Percentiles rank a stretch among this genome's conserved stretches.
These are phyloP conservation scores for Paraphoma chrysanthemicola DNA, from an alignment of 2,329 filamentous ascomycete species.

Conservation along the genomic window DNA sequence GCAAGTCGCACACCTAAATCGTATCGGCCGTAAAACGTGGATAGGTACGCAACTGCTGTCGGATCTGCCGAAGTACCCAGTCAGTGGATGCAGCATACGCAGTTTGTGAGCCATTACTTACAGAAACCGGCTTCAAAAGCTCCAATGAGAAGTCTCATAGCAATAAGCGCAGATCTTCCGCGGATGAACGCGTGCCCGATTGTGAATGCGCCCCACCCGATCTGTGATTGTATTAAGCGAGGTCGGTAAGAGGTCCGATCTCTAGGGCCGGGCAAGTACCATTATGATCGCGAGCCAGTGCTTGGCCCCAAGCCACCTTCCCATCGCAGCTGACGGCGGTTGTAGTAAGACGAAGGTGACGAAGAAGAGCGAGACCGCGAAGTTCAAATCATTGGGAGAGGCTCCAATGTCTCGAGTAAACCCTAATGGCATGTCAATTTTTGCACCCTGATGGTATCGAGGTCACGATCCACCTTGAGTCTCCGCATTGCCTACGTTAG, in stretches of 20 bases:
- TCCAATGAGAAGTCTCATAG: slow-evolving; percentile 44
- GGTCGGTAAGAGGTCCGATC: not conserved
- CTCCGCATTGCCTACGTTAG: slow-evolving; percentile 35
- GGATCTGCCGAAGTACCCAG: slow-evolving; percentile 39
- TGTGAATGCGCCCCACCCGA: slow-evolving; percentile 34
- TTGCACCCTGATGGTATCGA: not conserved
- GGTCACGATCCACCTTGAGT: slow-evolving; percentile 23
- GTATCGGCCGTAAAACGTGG: slow-evolving; percentile 55
- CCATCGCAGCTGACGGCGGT: slow-evolving; percentile 25
- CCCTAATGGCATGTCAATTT: slow-evolving; percentile 7
- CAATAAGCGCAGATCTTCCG: slow-evolving; percentile 22
- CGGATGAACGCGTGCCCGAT: slow-evolving; percentile 31
- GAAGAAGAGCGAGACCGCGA: slow-evolving; percentile 34
- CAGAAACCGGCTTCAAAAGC: slow-evolving; percentile 61
- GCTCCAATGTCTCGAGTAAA: slow-evolving; percentile 31
- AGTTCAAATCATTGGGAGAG: slow-evolving; percentile 29
- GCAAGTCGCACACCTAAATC: slow-evolving; percentile 54
- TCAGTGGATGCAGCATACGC: no score
- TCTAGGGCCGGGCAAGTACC: slow-evolving; percentile 2
- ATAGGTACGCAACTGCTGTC: slow-evolving; percentile 60
- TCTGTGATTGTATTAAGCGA: slow-evolving; percentile 3
- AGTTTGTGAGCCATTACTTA: no score
- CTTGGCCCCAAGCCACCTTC: slow-evolving; percentile 28
- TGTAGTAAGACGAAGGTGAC: slow-evolving; percentile 32
- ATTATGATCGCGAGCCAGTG: slow-evolving; percentile 28